Evolutionary conservation across 352 stramenopile species (phyloP).

Genomic region (Phytophthora ramorum): DNA sequence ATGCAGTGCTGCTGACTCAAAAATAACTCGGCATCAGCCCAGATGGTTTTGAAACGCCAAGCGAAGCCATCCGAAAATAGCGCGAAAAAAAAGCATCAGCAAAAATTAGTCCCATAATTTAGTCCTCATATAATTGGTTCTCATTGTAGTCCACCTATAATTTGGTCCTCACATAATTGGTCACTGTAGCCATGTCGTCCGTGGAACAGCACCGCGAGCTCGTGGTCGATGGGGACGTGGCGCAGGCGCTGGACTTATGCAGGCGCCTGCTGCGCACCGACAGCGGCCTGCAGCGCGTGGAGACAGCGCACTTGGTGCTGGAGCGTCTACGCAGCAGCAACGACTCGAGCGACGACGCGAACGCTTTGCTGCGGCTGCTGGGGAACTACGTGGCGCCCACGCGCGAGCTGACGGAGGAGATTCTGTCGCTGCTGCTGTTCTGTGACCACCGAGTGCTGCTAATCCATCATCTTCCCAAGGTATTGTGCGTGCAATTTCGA

Average conservation of each 20-base stretch:
- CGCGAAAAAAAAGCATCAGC: neutral
- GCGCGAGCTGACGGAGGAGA: slow-evolving; percentile 74
- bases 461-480: slow-evolving; percentile 85
- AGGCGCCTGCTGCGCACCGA: slow-evolving; percentile 64
- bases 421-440: slow-evolving; percentile 75
- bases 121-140: neutral
- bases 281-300: slow-evolving; percentile 43
- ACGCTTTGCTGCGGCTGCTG: slow-evolving; percentile 76
- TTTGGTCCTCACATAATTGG: neutral
- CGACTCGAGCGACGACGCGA: slow-evolving; percentile 74
- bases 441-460: slow-evolving; percentile 77
- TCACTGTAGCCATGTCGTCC: slow-evolving; percentile 2
- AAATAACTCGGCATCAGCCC: slow-evolving; percentile 19
- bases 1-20: neutral
- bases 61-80: slow-evolving; percentile 14
- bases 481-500: slow-evolving; percentile 6
- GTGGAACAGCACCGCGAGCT: slow-evolving; percentile 55
- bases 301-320: slow-evolving; percentile 66
- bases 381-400: slow-evolving; percentile 78
- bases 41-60: slow-evolving; percentile 32
- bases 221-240: slow-evolving; percentile 52
- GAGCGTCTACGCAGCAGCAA: slow-evolving; percentile 67
- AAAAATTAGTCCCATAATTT: neutral
- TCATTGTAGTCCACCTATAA: too few species aligned
- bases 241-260: slow-evolving; percentile 55